A percentile compares a stretch with the other conserved stretches of the same genome.
These are phyloP conservation scores for Plasmodium reichenowi DNA, from an alignment of 169 alveolate genomes.

Conservation along the genomic window DNA sequence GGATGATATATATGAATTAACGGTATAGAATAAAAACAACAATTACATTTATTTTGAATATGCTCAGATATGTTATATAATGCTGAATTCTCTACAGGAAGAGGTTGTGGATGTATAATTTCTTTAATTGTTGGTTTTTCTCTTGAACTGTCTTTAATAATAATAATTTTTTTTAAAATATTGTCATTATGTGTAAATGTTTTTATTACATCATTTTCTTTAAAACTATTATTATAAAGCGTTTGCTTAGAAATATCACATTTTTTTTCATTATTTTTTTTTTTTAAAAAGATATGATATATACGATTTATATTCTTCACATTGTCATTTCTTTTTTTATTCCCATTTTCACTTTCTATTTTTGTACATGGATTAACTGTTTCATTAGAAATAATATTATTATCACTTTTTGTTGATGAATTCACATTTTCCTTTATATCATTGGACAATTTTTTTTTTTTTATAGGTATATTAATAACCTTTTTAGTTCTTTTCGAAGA, in stretches of 20 bases:
- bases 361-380: conserved; percentile 8
- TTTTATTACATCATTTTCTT: conserved; percentile 12
- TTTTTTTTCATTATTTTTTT: not conserved
- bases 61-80: conserved; percentile 10
- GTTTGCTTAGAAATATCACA: not conserved
- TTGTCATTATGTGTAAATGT: conserved; percentile 16
- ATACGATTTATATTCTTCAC: not conserved
- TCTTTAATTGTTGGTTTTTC: conserved; percentile 9
- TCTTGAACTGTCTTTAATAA: conserved; percentile 9
- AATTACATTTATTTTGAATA: conserved; percentile 17
- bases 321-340: conserved; percentile 7
- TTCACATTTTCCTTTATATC: not conserved
- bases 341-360: conserved; percentile 3
- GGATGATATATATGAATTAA: conserved; percentile 44
- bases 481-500: conserved; percentile 35
- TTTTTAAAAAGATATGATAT: conserved; percentile 37
- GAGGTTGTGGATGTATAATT: not conserved
- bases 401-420: not conserved
- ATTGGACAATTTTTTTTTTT: conserved; percentile 2
- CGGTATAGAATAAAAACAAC: conserved; percentile 24
- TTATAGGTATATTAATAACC: conserved; percentile 39
- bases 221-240: not conserved
- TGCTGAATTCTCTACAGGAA: not conserved
- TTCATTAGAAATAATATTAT: conserved; percentile 1
- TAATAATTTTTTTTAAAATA: conserved; percentile 22